A percentile compares a stretch with the other conserved stretches of the same genome.
These are phyloP conservation scores for Penicillium maclennaniae DNA, from an alignment of 495 filamentous ascomycete genomes.

Conservation along the genomic window DNA sequence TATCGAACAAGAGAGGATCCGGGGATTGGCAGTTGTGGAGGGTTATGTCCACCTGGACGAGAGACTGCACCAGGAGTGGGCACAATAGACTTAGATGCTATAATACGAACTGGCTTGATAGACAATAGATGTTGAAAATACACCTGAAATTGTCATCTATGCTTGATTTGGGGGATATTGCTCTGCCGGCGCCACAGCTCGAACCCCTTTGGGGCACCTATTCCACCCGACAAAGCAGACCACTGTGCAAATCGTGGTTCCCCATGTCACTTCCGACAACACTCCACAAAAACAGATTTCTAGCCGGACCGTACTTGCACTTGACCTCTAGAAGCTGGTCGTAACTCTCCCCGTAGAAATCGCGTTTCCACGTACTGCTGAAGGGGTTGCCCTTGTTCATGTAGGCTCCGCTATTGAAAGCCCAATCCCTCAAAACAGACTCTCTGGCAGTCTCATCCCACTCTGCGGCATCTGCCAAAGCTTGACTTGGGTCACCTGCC, in stretches of 20 bases:
- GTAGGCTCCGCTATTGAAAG: conserved; percentile 20
- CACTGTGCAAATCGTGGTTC: conserved; percentile 20
- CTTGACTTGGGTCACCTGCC: conserved; percentile 1
- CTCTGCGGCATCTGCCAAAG: neutral
- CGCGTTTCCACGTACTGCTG: conserved; percentile 47
- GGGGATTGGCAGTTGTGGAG: conserved; percentile 52
- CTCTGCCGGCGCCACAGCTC: no score
- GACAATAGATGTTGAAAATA: neutral
- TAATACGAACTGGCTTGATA: neutral
- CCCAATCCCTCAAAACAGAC: conserved; percentile 23
- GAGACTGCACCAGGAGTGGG: conserved; percentile 42
- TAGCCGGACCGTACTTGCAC: conserved; percentile 49
- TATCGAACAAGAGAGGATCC: conserved; percentile 54
- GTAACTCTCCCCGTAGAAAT: conserved; percentile 32
- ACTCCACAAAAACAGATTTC: conserved; percentile 33
- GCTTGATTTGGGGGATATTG: no score
- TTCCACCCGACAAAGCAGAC: conserved; percentile 10
- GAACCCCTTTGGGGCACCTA: no score
- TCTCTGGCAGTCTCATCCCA: conserved; percentile 15
- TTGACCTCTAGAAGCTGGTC: conserved; percentile 43
- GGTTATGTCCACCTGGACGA: conserved; percentile 49
- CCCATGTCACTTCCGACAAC: conserved; percentile 24
- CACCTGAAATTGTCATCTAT: no score
- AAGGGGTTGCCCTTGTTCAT: conserved; percentile 44
- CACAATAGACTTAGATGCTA: conserved; percentile 8